Base-by-base conservation (phyloP, 345 rosid genomes). In the Eucalyptus erythrocorys region DNA sequence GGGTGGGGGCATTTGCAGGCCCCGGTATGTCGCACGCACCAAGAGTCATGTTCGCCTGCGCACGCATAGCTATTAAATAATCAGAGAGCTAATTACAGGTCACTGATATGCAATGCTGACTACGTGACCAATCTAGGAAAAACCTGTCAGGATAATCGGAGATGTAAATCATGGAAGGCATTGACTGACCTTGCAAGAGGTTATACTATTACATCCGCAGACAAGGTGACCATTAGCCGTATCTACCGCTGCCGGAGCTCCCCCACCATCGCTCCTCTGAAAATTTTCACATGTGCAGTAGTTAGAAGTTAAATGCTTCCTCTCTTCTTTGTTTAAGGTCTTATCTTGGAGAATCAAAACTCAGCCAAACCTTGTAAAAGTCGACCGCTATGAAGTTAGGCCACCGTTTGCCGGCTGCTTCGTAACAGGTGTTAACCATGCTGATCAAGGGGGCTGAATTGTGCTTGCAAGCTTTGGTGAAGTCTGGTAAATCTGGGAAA, bases 361-460 rank as follows among this genome's bases (percentile, higher is more conserved):
- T 68, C 24, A 27, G 37, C 59, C 40, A 11, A 48, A 98, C 99
- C 97, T 94, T 93, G 93, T 98, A 96, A 90, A 93, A 96, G 89
- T 98, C 99, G 24, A 95, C 98, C 6, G 99, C 95, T 26, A 98
- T 93, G 99, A 95, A 97, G 93, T 97, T 97, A 80, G 99, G 95
- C 99, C 99, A 97, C 15, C 98, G 93, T 47, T 96, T 93, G 26
- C 96, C 98, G 7, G 98, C 90, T 48, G 95, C 96, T 86, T 47
- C 90, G 71, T 92, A 89, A 90, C 98, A 98, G 16, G 95, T 93
- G 66, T 87, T 92, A 53, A 93, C 87, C 92, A 93, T 93, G 87
- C 89, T 93, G 47, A 91, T 91, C 87, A 97, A 91, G 71, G 99
- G 96, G 92, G 95, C 95, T 85, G 99, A 96, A 90, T 98, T 98